phyloP scores from a whole-genome alignment of 768 basidiomycete species.

The Naematelia aurantialba region DNA sequence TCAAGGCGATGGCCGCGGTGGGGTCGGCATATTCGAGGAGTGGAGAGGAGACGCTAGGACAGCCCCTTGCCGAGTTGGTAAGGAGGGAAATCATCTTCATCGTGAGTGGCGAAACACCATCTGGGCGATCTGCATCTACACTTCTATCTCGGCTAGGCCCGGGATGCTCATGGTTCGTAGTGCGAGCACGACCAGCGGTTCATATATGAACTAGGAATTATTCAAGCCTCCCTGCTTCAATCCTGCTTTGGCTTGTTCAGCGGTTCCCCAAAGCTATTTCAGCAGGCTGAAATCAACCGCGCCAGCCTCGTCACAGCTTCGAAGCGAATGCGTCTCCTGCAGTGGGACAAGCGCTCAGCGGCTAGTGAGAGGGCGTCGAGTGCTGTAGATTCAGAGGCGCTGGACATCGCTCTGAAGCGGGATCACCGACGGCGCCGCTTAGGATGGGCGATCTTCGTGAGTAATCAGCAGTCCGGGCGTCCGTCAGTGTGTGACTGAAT shows the following conservation, averaged over 20 bases:
- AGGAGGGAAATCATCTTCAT: slow-evolving; percentile 13
- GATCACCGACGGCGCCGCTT: slow-evolving; percentile 14
- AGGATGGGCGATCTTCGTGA: slow-evolving; percentile 22
- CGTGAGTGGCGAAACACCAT: slow-evolving; percentile 1
- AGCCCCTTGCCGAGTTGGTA: slow-evolving; percentile 14
- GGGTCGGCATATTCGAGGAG: slow-evolving; percentile 10
- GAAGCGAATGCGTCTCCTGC: slow-evolving; percentile 14
- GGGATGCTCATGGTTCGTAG: no score
- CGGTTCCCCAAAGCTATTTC: slow-evolving; percentile 17
- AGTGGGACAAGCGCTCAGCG: slow-evolving; percentile 1
- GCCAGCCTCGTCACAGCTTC: slow-evolving; percentile 9
- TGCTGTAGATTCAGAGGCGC: background rate
- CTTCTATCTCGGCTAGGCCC: no score
- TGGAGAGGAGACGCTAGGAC: slow-evolving; percentile 10
- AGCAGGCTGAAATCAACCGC: slow-evolving; percentile 13
- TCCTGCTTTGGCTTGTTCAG: slow-evolving; percentile 12
- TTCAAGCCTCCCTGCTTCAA: slow-evolving; percentile 15
- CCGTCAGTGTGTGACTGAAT: background rate
- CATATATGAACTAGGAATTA: slow-evolving; percentile 8
- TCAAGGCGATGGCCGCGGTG: slow-evolving; percentile 15
- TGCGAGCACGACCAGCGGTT: slow-evolving; percentile 15
- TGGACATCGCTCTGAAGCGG: slow-evolving; percentile 10
- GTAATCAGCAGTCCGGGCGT: slow-evolving; percentile 5
- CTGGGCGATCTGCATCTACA: background rate
- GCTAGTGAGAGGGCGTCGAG: background rate